Evolutionary conservation across 1,139 yeast genomes (phyloP).

Genomic region (Candida anutae): DNA sequence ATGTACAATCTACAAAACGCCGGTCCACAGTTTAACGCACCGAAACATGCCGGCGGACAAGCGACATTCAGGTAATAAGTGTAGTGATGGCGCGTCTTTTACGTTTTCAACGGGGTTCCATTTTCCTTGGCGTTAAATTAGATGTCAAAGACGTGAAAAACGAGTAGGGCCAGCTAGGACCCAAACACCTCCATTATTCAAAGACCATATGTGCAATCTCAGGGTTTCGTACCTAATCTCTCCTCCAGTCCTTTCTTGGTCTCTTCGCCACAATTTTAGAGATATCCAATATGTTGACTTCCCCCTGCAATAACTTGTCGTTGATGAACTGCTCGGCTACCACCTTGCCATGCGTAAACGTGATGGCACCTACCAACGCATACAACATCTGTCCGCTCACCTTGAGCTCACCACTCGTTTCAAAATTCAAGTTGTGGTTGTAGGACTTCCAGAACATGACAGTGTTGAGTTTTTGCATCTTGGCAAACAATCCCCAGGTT

Average conservation of each 20-base stretch:
- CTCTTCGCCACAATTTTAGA: slow-evolving; percentile 13
- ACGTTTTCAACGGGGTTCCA: too few relatives aligned
- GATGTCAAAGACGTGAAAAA: too few relatives aligned
- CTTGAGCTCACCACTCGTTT: slow-evolving; percentile 45
- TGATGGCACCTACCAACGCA: slow-evolving; percentile 77
- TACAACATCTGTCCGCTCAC: slow-evolving; percentile 64
- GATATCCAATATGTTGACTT: slow-evolving; percentile 14
- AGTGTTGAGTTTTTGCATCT: slow-evolving; percentile 37
- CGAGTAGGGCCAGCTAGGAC: too few relatives aligned
- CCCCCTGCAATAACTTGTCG: slow-evolving; percentile 30
- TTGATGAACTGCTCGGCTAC: slow-evolving; percentile 50
- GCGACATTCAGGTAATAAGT: too few relatives aligned
- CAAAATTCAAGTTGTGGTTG: slow-evolving; percentile 46
- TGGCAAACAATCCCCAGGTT: slow-evolving; percentile 47
- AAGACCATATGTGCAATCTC: too few relatives aligned
- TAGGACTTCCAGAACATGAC: slow-evolving; percentile 70
- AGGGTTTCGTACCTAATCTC: too few relatives aligned
- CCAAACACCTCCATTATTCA: too few relatives aligned
- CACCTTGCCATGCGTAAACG: slow-evolving; percentile 57
- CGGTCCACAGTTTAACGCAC: too few relatives aligned
- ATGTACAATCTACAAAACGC: too few relatives aligned
- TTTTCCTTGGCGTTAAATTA: too few relatives aligned
- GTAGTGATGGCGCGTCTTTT: too few relatives aligned
- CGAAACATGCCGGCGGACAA: too few relatives aligned
- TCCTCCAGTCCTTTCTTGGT: not conserved